Conservation (phyloP, 1,284 basidiomycete genomes). For the Gymnopus androsaceus region DNA sequence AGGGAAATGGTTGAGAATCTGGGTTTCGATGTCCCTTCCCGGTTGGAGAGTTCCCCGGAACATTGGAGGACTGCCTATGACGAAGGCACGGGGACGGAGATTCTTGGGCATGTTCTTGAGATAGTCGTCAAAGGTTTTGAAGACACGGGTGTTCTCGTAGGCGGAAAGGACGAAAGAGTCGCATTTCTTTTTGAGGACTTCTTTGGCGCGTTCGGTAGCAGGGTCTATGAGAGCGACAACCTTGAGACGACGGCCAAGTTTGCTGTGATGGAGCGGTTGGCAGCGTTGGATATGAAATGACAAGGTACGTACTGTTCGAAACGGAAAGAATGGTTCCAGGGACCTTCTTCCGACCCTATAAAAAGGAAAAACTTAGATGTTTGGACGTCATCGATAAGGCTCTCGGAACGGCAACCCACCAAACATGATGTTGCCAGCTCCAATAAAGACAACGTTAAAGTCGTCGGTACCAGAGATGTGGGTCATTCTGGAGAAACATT, state of each 20-base stretch:
- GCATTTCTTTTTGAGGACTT: slow-evolving; percentile 88
- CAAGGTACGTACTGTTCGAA: slow-evolving; percentile 74
- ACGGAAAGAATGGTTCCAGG: slow-evolving; percentile 95
- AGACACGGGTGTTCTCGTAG: slow-evolving; percentile 90
- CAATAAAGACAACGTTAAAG: slow-evolving; percentile 91
- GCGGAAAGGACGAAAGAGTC: slow-evolving; percentile 92
- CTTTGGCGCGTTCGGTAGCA: slow-evolving; percentile 76
- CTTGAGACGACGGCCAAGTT: slow-evolving; percentile 95
- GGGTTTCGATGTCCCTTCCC: slow-evolving; percentile 87
- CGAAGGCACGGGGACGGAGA: slow-evolving; percentile 73
- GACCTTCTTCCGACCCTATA: slow-evolving; percentile 80
- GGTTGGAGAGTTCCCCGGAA: slow-evolving; percentile 82
- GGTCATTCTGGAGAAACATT: slow-evolving; percentile 42
- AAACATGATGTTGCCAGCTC: slow-evolving; percentile 95
- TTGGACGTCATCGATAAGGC: slow-evolving; percentile 21
- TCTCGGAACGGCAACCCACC: too few relatives aligned
- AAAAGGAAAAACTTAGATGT: slow-evolving; percentile 12
- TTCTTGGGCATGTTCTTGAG: slow-evolving; percentile 65
- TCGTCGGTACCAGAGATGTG: slow-evolving; percentile 62
- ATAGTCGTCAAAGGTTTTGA: slow-evolving; percentile 88
- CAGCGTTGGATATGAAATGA: neutral
- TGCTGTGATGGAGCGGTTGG: slow-evolving; percentile 51
- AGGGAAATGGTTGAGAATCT: slow-evolving; percentile 89
- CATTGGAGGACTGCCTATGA: slow-evolving; percentile 92
- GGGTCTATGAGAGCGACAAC: slow-evolving; percentile 96